Evolutionary conservation across 768 basidiomycete genomes (phyloP).

Genomic region (Chalciporus pseudorubinellus): DNA sequence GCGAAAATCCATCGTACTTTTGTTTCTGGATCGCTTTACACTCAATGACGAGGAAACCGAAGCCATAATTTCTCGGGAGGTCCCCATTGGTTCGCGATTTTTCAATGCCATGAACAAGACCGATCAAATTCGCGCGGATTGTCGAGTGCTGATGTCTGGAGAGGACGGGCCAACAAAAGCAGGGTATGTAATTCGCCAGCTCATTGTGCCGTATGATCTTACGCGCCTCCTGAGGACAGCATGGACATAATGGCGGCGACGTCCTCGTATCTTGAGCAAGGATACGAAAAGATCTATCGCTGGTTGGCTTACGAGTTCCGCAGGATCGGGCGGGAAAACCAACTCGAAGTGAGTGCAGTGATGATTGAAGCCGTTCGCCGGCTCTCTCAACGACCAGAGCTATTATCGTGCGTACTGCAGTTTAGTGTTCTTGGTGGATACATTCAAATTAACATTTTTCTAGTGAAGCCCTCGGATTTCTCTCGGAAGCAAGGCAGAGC

Average conservation of each 20-base stretch:
- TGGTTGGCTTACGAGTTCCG: slow-evolving; percentile 87
- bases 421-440: background rate
- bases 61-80: slow-evolving; percentile 73
- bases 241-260: slow-evolving; percentile 88
- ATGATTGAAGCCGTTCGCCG: slow-evolving; percentile 74
- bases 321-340: slow-evolving; percentile 68
- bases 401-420: slow-evolving; percentile 44
- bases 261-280: slow-evolving; percentile 79
- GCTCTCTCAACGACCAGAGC: slow-evolving; percentile 72
- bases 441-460: background rate
- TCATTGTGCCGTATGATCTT: background rate
- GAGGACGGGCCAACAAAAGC: slow-evolving; percentile 77
- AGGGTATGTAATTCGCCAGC: slow-evolving; percentile 47
- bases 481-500: slow-evolving; percentile 80
- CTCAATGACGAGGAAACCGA: slow-evolving; percentile 70
- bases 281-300: slow-evolving; percentile 84
- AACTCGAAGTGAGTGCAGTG: slow-evolving; percentile 61
- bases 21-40: slow-evolving; percentile 87
- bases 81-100: slow-evolving; percentile 69
- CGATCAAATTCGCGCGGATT: slow-evolving; percentile 78
- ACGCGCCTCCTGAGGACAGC: slow-evolving; percentile 38
- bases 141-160: slow-evolving; percentile 81
- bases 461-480: slow-evolving; percentile 71
- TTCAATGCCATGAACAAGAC: slow-evolving; percentile 89
- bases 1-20: slow-evolving; percentile 67